phyloP scores from a whole-genome alignment of 768 basidiomycete species.

The Coprinopsis strossmayeri region DNA sequence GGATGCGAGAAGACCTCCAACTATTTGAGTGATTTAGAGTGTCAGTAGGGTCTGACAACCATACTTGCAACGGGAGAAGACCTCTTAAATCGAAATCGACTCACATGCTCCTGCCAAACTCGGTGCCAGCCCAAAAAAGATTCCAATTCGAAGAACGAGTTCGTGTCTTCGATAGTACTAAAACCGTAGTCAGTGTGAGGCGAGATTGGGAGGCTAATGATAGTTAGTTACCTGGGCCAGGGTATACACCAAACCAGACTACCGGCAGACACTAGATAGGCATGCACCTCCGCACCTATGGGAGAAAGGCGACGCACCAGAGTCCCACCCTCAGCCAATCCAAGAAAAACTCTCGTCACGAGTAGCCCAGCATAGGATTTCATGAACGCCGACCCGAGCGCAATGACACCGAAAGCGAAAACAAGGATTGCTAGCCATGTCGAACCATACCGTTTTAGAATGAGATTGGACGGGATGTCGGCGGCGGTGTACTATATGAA shows the following conservation, averaged over 20 bases:
- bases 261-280: not conserved
- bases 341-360: conserved; percentile 32
- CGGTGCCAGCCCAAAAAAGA: conserved; percentile 29
- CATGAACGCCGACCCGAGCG: conserved; percentile 34
- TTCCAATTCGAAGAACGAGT: conserved; percentile 27
- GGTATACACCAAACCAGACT: conserved; percentile 34
- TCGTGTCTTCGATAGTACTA: conserved; percentile 31
- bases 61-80: not conserved
- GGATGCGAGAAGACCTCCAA: conserved; percentile 33
- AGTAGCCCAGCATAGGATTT: conserved; percentile 27
- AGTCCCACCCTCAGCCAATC: conserved; percentile 36
- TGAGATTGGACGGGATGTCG: conserved; percentile 37
- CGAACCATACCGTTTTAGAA: conserved; percentile 34
- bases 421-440: conserved; percentile 31
- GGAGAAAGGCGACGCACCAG: conserved; percentile 21
- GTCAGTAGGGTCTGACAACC: not conserved
- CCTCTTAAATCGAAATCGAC: conserved; percentile 8
- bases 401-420: conserved; percentile 28
- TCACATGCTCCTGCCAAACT: conserved; percentile 29
- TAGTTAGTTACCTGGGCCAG: conserved; percentile 24
- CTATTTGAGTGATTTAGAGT: conserved; percentile 13
- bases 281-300: not conserved
- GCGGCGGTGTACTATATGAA: conserved; percentile 26
- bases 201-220: not conserved
- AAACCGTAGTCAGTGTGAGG: not conserved